Conservation (phyloP, 2,329 filamentous ascomycete genomes). For the Ophiognomonia clavigignenti-juglandacearum region DNA sequence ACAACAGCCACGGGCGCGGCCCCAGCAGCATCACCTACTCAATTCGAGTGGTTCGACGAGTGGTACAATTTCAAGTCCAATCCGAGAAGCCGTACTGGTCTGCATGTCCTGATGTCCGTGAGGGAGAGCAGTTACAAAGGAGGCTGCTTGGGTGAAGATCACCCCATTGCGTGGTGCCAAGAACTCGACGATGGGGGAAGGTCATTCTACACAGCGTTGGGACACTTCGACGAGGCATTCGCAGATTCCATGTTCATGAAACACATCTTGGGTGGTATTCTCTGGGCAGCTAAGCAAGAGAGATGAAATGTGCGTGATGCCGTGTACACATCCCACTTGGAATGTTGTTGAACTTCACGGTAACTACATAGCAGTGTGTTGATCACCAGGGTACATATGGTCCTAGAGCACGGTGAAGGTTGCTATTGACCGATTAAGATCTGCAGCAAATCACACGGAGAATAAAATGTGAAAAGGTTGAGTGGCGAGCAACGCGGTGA, state of each 20-base stretch:
- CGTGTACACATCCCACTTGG: no score
- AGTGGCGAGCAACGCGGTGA: no score
- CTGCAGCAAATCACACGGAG: no score
- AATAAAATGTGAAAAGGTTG: no score
- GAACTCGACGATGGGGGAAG: constrained; percentile 33
- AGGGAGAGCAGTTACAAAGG: constrained; percentile 31
- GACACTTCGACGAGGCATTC: constrained; percentile 37
- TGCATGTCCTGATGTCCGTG: constrained; percentile 30
- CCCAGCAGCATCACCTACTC: not conserved
- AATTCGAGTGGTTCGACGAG: constrained; percentile 33
- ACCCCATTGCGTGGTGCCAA: constrained; percentile 36
- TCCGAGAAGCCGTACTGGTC: constrained; percentile 21
- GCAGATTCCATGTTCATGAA: constrained; percentile 25
- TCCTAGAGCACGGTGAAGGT: no score
- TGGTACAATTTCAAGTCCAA: constrained; percentile 38
- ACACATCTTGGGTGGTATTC: constrained; percentile 22
- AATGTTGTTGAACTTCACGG: no score
- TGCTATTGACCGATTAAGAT: no score
- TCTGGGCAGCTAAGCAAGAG: constrained; percentile 24
- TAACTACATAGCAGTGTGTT: no score
- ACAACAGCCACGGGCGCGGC: not conserved
- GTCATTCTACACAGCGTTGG: constrained; percentile 36
- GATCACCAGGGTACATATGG: no score
- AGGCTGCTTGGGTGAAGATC: constrained; percentile 29
- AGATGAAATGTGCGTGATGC: no score